These are phyloP conservation scores for Nakaseomyces glabratus DNA, from an alignment of 1,139 yeast genomes.

Conservation along the genomic window DNA sequence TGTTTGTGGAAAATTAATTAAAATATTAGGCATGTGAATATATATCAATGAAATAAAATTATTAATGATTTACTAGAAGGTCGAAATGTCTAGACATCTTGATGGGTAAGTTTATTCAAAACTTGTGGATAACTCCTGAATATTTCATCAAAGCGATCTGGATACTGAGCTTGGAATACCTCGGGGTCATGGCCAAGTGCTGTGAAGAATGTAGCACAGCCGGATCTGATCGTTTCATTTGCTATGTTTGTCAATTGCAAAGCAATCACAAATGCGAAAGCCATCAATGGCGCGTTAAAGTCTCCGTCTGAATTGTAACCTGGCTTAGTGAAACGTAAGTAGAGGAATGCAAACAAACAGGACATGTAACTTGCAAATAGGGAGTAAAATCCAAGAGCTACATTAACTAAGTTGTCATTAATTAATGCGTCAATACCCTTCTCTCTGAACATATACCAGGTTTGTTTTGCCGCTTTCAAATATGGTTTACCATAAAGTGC, in stretches of 20 bases:
- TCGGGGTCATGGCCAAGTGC: conserved; percentile 87
- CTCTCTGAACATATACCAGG: conserved; percentile 66
- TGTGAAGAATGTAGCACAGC: conserved; percentile 77
- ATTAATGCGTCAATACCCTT: conserved; percentile 83
- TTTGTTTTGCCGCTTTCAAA: conserved; percentile 66
- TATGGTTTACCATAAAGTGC: conserved; percentile 82
- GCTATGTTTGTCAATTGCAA: conserved; percentile 70
- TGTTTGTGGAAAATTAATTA: too few relatives aligned
- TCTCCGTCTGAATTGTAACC: conserved; percentile 56
- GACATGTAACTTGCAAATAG: conserved; percentile 60
- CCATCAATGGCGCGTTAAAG: conserved; percentile 70
- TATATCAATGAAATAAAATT: too few relatives aligned
- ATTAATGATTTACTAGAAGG: too few relatives aligned
- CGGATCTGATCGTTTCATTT: conserved; percentile 67
- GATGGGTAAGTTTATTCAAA: conserved; percentile 41
- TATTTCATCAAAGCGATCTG: conserved; percentile 64
- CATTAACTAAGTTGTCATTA: conserved; percentile 74
- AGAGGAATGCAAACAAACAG: conserved; percentile 63
- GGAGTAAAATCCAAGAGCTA: conserved; percentile 65
- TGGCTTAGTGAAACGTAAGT: conserved; percentile 65
- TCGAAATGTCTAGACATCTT: conserved; percentile 26
- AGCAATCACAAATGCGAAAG: conserved; percentile 67
- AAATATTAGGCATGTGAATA: too few relatives aligned
- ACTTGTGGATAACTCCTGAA: conserved; percentile 72
- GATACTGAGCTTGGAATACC: conserved; percentile 66